Base-by-base conservation (phyloP, 139 green algal genomes). In the Chlamydomonas eustigma region DNA sequence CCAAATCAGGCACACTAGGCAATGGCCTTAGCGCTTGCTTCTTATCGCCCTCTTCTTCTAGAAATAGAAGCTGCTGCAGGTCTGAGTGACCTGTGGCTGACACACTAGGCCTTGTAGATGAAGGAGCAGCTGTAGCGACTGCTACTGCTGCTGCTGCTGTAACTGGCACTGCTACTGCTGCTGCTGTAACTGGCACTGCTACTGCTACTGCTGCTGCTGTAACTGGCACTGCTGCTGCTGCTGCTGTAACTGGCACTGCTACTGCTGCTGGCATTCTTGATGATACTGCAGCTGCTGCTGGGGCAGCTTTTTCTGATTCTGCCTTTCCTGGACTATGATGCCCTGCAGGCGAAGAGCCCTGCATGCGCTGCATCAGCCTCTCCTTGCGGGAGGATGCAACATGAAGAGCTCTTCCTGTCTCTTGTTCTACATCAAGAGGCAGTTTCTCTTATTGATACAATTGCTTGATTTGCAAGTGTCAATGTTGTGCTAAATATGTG, bases 151-250 rank as follows among this genome's bases (percentile, higher is more conserved):
- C 36, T 31, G 69, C 2, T 39, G 39, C 2, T 4, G 36, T 51
- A 74, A 67, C 6, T 39, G 66, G 31, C 51, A 73, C 37, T 74
- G 50, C 71, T 69, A 51, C 39, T 33, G 78, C 37, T 74, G 50
- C 71, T 69, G 71, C 71, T 33, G 3, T 12, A 73, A 30, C 33
- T 73, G 66, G 33, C 34, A 37, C 31, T 4, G 69, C 22, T 39
- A 75, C 12, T 39, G 37, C 5, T 31, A 28, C 25, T 32, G 69
- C 36, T 5, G 69, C 64, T 51, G 38, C 67, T 65, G 33, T 3
- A n/a, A 71, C 2, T 71, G 33, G 5, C 24, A 3, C 31, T 51
- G 32, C 4, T 51, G 66, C 66, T 28, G 74, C 22, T 28, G 18
- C 38, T 63, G 34, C 70, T 64, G 70, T 51, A 28, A 44, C 2